Percentiles rank a stretch among this genome's conserved stretches.
These are phyloP conservation scores for Calonectria multiphialidica DNA, from an alignment of 2,329 filamentous ascomycete species.

Conservation along the genomic window DNA sequence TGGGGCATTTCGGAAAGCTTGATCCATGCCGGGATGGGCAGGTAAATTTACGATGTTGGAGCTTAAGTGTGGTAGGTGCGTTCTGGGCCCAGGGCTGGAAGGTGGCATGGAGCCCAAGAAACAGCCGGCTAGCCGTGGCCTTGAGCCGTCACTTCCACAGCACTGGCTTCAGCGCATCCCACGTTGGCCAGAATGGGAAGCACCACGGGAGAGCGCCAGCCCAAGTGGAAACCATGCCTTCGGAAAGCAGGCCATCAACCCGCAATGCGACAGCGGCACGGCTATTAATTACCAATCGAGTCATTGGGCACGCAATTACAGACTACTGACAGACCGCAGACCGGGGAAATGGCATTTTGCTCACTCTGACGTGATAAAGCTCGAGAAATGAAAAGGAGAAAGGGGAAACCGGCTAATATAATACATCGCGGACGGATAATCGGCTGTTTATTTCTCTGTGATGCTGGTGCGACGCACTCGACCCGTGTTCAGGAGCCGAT, in stretches of 20 bases:
- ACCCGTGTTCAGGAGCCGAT: conserved; percentile 4
- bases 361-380: background rate
- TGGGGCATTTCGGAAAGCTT: conserved; percentile 16
- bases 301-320: background rate
- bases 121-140: background rate
- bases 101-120: background rate
- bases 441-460: conserved; percentile 14
- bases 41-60: conserved; percentile 3
- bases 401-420: no score
- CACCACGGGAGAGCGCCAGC: conserved; percentile 8
- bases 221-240: background rate
- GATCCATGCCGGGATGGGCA: conserved; percentile 20
- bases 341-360: background rate
- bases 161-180: background rate
- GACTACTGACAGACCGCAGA: background rate
- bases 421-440: background rate
- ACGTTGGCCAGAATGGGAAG: conserved; percentile 1
- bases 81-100: background rate
- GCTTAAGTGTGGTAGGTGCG: conserved; percentile 28
- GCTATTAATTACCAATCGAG: conserved; percentile 1
- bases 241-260: background rate
- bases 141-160: background rate
- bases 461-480: conserved; percentile 20
- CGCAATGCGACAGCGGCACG: conserved; percentile 1
- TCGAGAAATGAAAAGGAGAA: background rate